phyloP scores from a whole-genome alignment of 1,284 basidiomycete species.

The Schizophyllum commune region DNA sequence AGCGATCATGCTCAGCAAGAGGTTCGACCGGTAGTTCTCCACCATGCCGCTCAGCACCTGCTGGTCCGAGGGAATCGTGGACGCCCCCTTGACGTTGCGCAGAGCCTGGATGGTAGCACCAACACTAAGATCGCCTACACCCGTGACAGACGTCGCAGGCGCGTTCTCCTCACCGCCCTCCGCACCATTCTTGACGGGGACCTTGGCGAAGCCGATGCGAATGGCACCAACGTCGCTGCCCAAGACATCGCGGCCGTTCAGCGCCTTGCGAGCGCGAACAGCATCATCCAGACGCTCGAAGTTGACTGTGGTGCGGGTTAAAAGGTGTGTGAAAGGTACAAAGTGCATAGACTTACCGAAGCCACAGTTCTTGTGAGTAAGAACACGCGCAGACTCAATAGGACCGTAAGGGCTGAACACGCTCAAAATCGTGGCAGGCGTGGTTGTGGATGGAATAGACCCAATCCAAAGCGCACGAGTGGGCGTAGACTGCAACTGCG shows the following conservation, averaged over 20 bases:
- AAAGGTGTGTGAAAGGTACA: slow-evolving; percentile 5
- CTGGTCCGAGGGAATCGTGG: slow-evolving; percentile 82
- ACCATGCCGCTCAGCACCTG: slow-evolving; percentile 86
- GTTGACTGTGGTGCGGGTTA: slow-evolving; percentile 55
- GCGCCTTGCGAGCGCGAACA: slow-evolving; percentile 86
- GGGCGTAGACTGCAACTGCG: slow-evolving; percentile 79
- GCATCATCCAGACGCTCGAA: slow-evolving; percentile 97
- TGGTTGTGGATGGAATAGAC: slow-evolving; percentile 89
- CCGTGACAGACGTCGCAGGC: slow-evolving; percentile 60
- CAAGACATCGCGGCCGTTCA: slow-evolving; percentile 92
- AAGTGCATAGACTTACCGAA: slow-evolving; percentile 56
- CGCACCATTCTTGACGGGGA: slow-evolving; percentile 80
- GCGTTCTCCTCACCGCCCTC: slow-evolving; percentile 62
- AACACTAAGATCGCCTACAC: slow-evolving; percentile 73
- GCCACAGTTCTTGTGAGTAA: slow-evolving; percentile 96
- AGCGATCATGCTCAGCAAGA: slow-evolving; percentile 84
- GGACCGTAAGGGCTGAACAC: slow-evolving; percentile 95
- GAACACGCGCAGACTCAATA: slow-evolving; percentile 91
- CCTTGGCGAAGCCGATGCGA: slow-evolving; percentile 93
- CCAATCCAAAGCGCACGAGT: slow-evolving; percentile 95
- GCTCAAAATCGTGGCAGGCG: slow-evolving; percentile 85
- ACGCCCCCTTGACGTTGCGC: slow-evolving; percentile 78
- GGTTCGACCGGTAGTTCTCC: slow-evolving; percentile 90
- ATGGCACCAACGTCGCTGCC: slow-evolving; percentile 95
- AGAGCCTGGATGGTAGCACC: slow-evolving; percentile 83